Base-by-base conservation (phyloP, 805 yeast genomes). In the Lipomyces starkeyi region DNA sequence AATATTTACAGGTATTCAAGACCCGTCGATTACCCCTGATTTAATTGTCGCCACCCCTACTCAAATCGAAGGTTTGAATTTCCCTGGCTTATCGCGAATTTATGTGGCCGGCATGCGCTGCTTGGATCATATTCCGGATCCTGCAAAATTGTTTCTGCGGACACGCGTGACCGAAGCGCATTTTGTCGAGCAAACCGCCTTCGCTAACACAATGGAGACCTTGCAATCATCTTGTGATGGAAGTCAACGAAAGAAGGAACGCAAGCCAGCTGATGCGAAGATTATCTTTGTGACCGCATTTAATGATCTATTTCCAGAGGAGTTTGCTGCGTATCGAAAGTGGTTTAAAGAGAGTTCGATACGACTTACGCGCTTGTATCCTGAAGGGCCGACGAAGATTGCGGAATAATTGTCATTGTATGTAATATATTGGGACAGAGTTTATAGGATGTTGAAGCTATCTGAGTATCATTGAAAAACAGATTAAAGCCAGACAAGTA, bases 1-100 rank as follows among this genome's bases (percentile, higher is more conserved):
- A n/a, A 20, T 63, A 53, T 66, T 63, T 25, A 37, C 58, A 27
- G 22, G 25, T 54, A 25, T 49, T 27, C 17, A 54, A 6, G 60
- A 53, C 14, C 37, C 52, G 14, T n/a, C n/a, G 2, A 43, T 8
- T 11, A 8, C 49, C 3, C 72, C 73, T 2, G 69, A 69, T 58
- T 52, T 59, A 17, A n/a, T 71, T 20, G 53, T 72, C 22, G 29
- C 69, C 14, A 58, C 59, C 20, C 53, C 58, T 20, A 35, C 47
- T 2, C 71, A 68, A 17, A 56, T 67, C 7, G 35, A 47, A 8
- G 74, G 74, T 13, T 54, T 72, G 13, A 58, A 70, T 53, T 63
- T 72, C 9, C 64, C 71, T 6, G 69, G 65, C 7, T 62, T 72
- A 27, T 37, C 64, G 14, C 47, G 71, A 29, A 54, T 71, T 2